Conservation (phyloP, 2,329 filamentous ascomycete species). For the Pseudogymnoascus sp. region DNA sequence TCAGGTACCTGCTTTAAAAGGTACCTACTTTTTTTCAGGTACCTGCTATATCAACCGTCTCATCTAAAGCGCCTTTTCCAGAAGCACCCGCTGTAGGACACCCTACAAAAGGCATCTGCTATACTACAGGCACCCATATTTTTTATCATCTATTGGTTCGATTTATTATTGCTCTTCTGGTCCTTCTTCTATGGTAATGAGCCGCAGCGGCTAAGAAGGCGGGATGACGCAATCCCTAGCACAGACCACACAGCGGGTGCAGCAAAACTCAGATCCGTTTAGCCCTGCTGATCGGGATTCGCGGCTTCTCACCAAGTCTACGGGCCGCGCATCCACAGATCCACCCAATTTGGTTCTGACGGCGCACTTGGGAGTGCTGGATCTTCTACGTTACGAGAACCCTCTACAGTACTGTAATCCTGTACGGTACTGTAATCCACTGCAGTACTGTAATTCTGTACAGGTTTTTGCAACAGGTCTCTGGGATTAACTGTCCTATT, state of each 20-base stretch:
- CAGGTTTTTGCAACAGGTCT: background rate
- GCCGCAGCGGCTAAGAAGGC: background rate
- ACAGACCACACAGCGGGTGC: background rate
- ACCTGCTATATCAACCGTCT: too few species aligned
- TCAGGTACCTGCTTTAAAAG: too few species aligned
- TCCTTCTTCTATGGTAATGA: background rate
- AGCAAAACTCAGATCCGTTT: background rate
- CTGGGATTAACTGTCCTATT: background rate
- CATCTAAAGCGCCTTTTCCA: too few species aligned
- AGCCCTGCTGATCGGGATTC: background rate
- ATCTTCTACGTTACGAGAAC: background rate
- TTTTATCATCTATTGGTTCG: background rate
- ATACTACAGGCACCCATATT: background rate
- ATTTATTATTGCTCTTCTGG: background rate
- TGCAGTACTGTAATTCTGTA: background rate
- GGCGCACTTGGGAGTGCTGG: background rate
- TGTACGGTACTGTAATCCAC: background rate
- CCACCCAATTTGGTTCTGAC: background rate
- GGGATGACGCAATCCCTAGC: background rate
- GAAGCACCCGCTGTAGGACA: too few species aligned
- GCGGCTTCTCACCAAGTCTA: background rate
- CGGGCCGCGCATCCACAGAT: background rate
- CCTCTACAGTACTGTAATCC: background rate
- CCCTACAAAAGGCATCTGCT: background rate
- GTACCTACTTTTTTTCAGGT: too few species aligned